Conservation (phyloP, 1,284 basidiomycete species). For the Polyporus tsugae region DNA sequence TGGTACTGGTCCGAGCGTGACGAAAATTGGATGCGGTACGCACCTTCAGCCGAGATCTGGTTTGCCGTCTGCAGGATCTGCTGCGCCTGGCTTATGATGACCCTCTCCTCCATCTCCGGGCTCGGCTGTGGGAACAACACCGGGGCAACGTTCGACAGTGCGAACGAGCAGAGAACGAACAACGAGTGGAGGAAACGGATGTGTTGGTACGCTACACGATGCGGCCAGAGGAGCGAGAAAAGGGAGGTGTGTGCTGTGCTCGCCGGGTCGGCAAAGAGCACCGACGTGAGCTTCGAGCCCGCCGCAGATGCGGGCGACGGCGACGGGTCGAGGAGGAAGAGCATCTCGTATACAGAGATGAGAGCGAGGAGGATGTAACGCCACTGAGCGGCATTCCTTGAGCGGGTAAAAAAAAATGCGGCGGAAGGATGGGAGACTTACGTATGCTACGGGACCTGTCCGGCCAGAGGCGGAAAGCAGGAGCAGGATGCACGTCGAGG, state of each 20-base stretch:
- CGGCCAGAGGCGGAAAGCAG: constrained; percentile 70
- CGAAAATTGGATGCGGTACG: constrained; percentile 17
- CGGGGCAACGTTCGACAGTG: constrained; percentile 72
- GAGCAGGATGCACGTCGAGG: constrained; percentile 66
- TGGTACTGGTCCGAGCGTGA: neutral
- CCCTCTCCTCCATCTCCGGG: constrained; percentile 22
- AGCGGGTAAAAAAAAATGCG: constrained; percentile 1
- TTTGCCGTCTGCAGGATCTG: constrained; percentile 46
- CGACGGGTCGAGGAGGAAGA: constrained; percentile 66
- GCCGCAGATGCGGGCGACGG: constrained; percentile 42
- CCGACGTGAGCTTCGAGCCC: neutral
- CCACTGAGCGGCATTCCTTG: constrained; percentile 63
- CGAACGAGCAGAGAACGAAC: constrained; percentile 76
- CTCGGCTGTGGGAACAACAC: constrained; percentile 57
- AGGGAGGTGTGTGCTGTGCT: constrained; percentile 42
- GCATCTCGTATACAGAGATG: constrained; percentile 67
- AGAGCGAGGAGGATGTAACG: constrained; percentile 72
- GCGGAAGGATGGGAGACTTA: constrained; percentile 49
- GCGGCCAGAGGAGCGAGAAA: constrained; percentile 65
- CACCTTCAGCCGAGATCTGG: constrained; percentile 57
- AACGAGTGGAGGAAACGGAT: constrained; percentile 79
- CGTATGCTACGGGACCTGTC: constrained; percentile 69
- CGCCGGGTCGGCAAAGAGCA: constrained; percentile 42
- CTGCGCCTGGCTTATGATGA: constrained; percentile 24
- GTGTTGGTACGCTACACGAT: constrained; percentile 75